A percentile compares a stretch with the other conserved stretches of the same genome.
Evolutionary conservation across 2,329 filamentous ascomycete genomes (phyloP).

Genomic region (Fusarium udum): DNA sequence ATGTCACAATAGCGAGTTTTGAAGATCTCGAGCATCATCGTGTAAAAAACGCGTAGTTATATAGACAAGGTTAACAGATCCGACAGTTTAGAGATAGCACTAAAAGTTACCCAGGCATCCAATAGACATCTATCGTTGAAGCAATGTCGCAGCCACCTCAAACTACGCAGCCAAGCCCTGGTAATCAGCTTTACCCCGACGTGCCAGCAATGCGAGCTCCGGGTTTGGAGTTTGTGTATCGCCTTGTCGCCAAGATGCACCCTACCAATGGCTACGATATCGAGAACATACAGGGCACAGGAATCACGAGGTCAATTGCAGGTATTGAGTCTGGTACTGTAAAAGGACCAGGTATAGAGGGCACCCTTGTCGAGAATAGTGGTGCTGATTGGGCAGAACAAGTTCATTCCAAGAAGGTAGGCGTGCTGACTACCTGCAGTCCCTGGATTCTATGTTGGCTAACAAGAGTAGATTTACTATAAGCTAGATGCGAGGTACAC

Average conservation of each 20-base stretch:
- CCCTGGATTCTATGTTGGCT: background rate
- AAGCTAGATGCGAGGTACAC: background rate
- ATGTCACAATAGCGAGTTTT: background rate
- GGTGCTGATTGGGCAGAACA: background rate
- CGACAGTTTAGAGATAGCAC: background rate
- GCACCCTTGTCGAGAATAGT: background rate
- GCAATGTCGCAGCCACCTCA: background rate
- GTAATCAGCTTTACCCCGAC: background rate
- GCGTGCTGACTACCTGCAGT: background rate
- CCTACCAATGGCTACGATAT: background rate
- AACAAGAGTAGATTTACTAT: background rate
- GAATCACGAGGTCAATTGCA: background rate
- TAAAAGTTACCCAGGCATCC: too few species aligned
- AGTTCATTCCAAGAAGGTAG: background rate
- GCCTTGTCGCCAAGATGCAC: background rate
- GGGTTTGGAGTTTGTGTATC: background rate
- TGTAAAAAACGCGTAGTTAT: background rate
- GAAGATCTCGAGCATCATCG: background rate
- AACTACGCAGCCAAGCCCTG: background rate
- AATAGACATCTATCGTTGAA: background rate
- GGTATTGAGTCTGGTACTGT: background rate
- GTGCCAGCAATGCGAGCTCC: background rate
- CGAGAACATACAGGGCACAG: background rate
- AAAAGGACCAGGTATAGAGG: background rate
- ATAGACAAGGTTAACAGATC: background rate